Evolutionary conservation across 1,284 basidiomycete species (phyloP), one percentile per base, ranked within the genome.

Genomic region (Anthracocystis walkeri): DNA sequence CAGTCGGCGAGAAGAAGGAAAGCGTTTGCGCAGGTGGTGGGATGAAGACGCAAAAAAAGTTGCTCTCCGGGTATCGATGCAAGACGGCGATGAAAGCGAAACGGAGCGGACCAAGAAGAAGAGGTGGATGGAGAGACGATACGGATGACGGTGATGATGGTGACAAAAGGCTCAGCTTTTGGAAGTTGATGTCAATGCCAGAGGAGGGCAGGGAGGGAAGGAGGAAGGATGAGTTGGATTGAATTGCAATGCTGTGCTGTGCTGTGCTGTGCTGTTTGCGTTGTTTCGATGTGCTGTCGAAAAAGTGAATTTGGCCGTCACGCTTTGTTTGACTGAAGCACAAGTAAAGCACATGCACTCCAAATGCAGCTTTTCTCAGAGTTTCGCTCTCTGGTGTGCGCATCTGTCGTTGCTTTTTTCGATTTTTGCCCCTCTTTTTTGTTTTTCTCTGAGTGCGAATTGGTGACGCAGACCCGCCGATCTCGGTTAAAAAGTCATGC

Each of bases 11-110:
- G 53, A 31, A 31, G 16, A 25, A 46, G 2, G 46, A 48, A 18
- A 12, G 29, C 27, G 46, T 38, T 38, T 38, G n/a, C 3, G 25
- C 12, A 20, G 53, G 18, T 2, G 16, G 12, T 52, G 35, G 33
- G 54, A 40, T 38, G 35, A 38, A 38, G 35, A 14, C 35, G 35
- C 35, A 45, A 11, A 25, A 42, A 45, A 41, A 23, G 10, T 16
- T 25, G 54, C 41, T 56, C 10, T 31, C 27, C 29, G 54, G 54
- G 54, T 56, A 56, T 56, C 54, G 42, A 56, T 56, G 54, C 42
- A 33, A 31, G 16, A 31, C 35, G 31, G 46, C 18, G 42, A 29
- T 44, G 53, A 12, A 35, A 6, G 20, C 27, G 29, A 55, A 14
- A 31, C 40, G 27, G 27, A 18, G 33, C 41, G 27, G 7, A 12